phyloP scores from a whole-genome alignment of 352 stramenopile species.

The Pythium dissimile region DNA sequence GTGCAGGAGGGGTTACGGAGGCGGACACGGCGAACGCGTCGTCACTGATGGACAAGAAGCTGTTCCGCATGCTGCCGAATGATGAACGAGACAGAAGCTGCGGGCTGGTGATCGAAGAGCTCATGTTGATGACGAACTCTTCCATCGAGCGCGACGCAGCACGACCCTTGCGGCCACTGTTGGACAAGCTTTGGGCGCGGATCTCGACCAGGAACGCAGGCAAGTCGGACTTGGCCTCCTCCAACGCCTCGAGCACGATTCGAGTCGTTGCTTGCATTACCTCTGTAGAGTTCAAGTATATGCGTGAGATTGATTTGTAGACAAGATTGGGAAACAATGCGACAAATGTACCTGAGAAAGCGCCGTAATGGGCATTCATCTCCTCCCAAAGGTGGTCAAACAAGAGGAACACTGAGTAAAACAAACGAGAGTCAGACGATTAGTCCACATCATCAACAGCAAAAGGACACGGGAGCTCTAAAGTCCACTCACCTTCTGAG shows the following conservation, averaged over 20 bases:
- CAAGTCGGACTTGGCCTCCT: slow-evolving; percentile 71
- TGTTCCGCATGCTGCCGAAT: slow-evolving; percentile 4
- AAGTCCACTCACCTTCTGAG: slow-evolving; percentile 23
- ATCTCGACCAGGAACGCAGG: slow-evolving; percentile 54
- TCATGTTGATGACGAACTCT: slow-evolving; percentile 59
- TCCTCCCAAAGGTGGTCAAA: slow-evolving; percentile 84
- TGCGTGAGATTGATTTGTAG: neutral
- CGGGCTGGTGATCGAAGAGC: slow-evolving; percentile 38
- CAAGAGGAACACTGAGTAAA: slow-evolving; percentile 59
- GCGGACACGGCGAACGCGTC: slow-evolving; percentile 4
- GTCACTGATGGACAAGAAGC: slow-evolving; percentile 22
- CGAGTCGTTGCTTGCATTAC: slow-evolving; percentile 76
- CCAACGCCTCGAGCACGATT: slow-evolving; percentile 60
- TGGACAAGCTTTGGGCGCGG: slow-evolving; percentile 49
- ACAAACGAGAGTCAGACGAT: neutral
- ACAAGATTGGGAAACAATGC: neutral
- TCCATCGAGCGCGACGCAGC: slow-evolving; percentile 62
- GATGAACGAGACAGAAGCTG: neutral
- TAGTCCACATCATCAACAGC: neutral
- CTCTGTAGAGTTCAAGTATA: slow-evolving; percentile 17
- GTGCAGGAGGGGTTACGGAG: slow-evolving; percentile 2
- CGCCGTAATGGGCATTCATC: slow-evolving; percentile 84
- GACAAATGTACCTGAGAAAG: slow-evolving; percentile 47
- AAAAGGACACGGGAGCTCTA: neutral
- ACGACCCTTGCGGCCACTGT: slow-evolving; percentile 33